Evolutionary conservation across 352 stramenopile genomes (phyloP), one percentile per base, ranked within the genome.

Genomic region (Phytophthora litchii): DNA sequence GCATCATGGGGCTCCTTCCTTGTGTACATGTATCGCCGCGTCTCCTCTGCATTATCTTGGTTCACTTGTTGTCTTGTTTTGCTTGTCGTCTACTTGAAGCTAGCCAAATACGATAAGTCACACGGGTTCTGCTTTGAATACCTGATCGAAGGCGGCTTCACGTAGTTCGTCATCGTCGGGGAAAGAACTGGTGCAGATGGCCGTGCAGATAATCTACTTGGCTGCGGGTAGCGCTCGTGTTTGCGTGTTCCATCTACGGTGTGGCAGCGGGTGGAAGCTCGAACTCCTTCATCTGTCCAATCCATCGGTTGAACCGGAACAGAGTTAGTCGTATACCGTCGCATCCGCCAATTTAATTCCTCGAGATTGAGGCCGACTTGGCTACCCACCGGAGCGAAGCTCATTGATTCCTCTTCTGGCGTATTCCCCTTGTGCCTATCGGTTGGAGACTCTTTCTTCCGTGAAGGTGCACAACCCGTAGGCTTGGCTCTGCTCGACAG

Each of bases 81-180:
- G 6, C 11, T 49, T 53, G 54, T 29, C 43, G 37, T 47, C 21
- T 64, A 78, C 70, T 85, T 88, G 60, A 85, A 85, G 34, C 46
- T 69, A 23, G 55, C 67, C 17, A 88, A 51, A 53, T 88, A 88
- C 27, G 74, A 88, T 38, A 87, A 62, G 53, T 87, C 78, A 52
- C 63, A 78, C 27, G 60, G 72, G 19, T 74, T 75, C 16, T 61
- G 47, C 37, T 72, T 72, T 25, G 73, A 73, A 52, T 78, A 74
- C 37, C 63, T 58, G 21, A 37, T 58, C 34, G 20, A 64, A 51
- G 61, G 45, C 12, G 51, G 46, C 37, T 44, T 60, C 10, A 19
- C 34, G 19, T 45, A 45, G 17, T 43, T 41, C 19, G 49, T 41
- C 53, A 42, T 54, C 21, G 29, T 52, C 42, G 54, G n/a, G 25